Evolutionary conservation across 768 basidiomycete species (phyloP).

Genomic region (Amylocystis lapponica): DNA sequence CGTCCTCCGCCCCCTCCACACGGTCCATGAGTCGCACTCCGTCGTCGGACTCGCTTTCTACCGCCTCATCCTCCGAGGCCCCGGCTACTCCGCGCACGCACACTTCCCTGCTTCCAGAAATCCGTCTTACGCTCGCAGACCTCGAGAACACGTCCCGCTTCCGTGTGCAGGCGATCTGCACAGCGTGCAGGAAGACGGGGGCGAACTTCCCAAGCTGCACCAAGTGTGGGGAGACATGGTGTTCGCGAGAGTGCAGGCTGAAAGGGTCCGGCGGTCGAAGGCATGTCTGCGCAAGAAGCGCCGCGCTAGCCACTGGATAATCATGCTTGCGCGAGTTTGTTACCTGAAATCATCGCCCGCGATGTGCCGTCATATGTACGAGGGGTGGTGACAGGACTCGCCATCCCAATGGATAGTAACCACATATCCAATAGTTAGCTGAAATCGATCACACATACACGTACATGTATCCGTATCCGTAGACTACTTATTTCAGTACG

Average conservation of each 20-base stretch:
- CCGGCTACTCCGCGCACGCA: constrained; percentile 21
- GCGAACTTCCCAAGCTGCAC: constrained; percentile 28
- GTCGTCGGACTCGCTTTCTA: constrained; percentile 21
- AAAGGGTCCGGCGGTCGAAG: constrained; percentile 5
- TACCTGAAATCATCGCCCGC: too few relatives aligned
- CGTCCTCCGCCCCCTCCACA: constrained; percentile 1
- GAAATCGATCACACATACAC: too few relatives aligned
- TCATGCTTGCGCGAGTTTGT: too few relatives aligned
- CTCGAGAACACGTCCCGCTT: constrained; percentile 24
- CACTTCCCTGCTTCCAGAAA: constrained; percentile 11
- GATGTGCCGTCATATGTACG: too few relatives aligned
- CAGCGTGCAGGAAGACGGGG: constrained; percentile 21
- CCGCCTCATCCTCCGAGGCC: constrained; percentile 24
- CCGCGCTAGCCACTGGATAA: not conserved
- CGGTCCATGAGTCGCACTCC: constrained; percentile 14
- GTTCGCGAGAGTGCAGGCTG: constrained; percentile 24
- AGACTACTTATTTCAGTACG: too few relatives aligned
- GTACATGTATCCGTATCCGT: too few relatives aligned
- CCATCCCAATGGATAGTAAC: too few relatives aligned
- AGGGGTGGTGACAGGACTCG: too few relatives aligned
- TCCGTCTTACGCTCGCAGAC: constrained; percentile 17
- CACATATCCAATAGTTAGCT: too few relatives aligned
- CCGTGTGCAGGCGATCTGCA: constrained; percentile 20
- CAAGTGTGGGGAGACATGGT: constrained; percentile 27
- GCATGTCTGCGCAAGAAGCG: constrained; percentile 5